Conservation (phyloP, 345 rosid species). For the Rhizophora apiculata region DNA sequence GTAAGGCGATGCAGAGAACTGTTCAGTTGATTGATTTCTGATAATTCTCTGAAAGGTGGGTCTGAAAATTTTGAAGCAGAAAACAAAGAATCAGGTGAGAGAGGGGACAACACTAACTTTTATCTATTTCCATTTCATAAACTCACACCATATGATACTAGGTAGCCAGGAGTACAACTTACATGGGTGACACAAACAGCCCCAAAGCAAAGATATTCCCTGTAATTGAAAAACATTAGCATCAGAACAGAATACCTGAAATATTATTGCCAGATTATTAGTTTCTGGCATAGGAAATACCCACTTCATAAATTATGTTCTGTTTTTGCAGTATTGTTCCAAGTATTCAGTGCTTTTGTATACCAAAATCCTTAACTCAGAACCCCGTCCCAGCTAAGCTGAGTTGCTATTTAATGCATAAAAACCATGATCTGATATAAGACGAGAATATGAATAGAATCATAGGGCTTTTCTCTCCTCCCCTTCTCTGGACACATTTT, state of each 20-base stretch:
- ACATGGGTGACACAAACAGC: constrained; percentile 79
- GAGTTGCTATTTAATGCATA: too few relatives aligned
- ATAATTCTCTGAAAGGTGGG: constrained; percentile 81
- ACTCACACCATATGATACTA: neutral
- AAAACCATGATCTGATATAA: too few relatives aligned
- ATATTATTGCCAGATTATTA: neutral
- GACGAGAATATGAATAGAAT: too few relatives aligned
- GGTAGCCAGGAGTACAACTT: constrained; percentile 24
- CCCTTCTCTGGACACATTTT: too few relatives aligned
- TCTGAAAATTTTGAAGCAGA: constrained; percentile 36
- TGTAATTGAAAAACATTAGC: constrained; percentile 33
- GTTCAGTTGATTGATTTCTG: constrained; percentile 70
- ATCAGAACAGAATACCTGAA: neutral
- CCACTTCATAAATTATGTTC: too few relatives aligned
- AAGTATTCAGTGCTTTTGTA: too few relatives aligned
- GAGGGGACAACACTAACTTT: neutral
- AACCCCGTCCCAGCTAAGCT: too few relatives aligned
- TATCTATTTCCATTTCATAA: neutral
- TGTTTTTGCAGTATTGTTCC: too few relatives aligned
- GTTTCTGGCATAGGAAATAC: too few relatives aligned
- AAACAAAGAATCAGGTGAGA: constrained; percentile 11
- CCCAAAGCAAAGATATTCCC: constrained; percentile 87
- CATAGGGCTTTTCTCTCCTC: too few relatives aligned
- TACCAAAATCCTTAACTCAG: too few relatives aligned
- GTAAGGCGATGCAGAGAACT: constrained; percentile 85